Percentiles rank a stretch among this genome's conserved stretches.
Evolutionary conservation across 2,329 filamentous ascomycete genomes (phyloP).

Genomic region (Fusarium proliferatum): DNA sequence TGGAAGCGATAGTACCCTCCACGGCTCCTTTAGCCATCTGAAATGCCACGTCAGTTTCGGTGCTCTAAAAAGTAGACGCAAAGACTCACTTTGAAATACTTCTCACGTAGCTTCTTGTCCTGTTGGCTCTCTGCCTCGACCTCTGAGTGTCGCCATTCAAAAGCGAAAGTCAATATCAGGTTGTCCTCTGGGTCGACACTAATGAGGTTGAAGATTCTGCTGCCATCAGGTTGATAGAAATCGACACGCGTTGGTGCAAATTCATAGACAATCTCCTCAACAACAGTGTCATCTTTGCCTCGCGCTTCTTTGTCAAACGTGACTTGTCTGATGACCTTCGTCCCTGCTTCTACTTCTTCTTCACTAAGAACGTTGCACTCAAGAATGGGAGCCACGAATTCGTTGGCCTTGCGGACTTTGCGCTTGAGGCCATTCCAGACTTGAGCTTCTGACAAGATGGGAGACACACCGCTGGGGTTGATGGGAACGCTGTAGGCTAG

Average conservation of each 20-base stretch:
- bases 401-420: constrained; percentile 50
- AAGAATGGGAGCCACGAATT: constrained; percentile 53
- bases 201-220: constrained; percentile 50
- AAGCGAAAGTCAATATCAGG: constrained; percentile 51
- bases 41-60: fast-evolving
- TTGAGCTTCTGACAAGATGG: constrained; percentile 46
- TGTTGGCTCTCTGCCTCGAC: constrained; percentile 44
- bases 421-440: constrained; percentile 52
- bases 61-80: fast-evolving
- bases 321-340: constrained; percentile 46
- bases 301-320: constrained; percentile 34
- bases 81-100: constrained; percentile 33
- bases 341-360: constrained; percentile 17
- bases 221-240: constrained; percentile 52
- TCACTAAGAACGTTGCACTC: constrained; percentile 48
- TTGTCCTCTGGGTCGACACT: constrained; percentile 45
- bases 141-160: constrained; percentile 50
- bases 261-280: constrained; percentile 48
- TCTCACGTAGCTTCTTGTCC: constrained; percentile 40
- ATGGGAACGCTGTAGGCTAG: constrained; percentile 50
- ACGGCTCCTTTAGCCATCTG: constrained; percentile 31
- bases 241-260: constrained; percentile 49
- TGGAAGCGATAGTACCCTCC: constrained; percentile 30
- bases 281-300: constrained; percentile 13
- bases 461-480: constrained; percentile 48